phyloP scores from a whole-genome alignment of 441 rosid genomes.

The Pelargonium australe region DNA sequence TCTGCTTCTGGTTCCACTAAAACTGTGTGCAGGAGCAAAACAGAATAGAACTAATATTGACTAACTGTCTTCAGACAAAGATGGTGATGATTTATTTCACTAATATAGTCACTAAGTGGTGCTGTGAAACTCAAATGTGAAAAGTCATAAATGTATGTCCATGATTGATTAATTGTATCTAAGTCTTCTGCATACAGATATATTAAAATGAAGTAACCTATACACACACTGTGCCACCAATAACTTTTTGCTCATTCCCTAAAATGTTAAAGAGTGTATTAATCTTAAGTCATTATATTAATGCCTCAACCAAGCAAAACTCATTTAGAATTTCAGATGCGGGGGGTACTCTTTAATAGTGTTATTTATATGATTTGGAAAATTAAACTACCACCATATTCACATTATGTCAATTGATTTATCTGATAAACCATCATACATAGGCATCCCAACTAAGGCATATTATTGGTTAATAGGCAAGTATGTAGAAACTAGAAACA shows the following conservation, averaged over 20 bases:
- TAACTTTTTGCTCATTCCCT: neutral
- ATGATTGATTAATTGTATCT: neutral
- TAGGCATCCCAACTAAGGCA: neutral
- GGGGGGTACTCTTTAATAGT: neutral
- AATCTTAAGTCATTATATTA: neutral
- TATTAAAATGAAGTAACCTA: neutral
- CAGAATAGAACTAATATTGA: neutral
- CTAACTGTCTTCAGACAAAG: neutral
- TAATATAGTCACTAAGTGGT: neutral
- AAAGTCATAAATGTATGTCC: neutral
- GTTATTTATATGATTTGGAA: neutral
- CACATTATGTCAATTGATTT: neutral
- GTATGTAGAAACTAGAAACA: neutral
- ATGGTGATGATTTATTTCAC: neutral
- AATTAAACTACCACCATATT: neutral
- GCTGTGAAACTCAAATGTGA: conserved; percentile 3
- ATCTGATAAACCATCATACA: neutral
- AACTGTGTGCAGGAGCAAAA: conserved; percentile 10
- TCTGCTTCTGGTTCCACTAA: neutral
- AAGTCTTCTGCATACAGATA: conserved; percentile 8
- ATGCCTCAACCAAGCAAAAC: conserved; percentile 2
- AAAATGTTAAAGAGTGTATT: conserved; percentile 1
- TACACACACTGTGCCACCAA: neutral
- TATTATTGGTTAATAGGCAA: neutral
- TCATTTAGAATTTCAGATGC: neutral